Conservation (phyloP, 345 rosid species). For the Pistacia atlantica region DNA sequence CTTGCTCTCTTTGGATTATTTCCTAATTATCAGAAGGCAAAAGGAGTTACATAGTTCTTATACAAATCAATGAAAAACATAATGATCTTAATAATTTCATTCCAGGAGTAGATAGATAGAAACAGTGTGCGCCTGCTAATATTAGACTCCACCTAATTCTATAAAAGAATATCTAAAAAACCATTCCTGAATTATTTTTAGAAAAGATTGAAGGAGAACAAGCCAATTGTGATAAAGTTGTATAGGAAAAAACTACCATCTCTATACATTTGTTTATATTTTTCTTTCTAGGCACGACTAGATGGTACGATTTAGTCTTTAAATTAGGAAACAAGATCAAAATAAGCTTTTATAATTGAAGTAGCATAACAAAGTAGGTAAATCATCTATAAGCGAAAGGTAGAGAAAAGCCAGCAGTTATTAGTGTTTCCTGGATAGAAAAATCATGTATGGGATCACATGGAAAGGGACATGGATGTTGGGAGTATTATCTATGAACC, state of each 20-base stretch:
- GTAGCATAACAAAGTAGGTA: not conserved
- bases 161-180: not conserved
- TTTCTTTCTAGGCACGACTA: not conserved
- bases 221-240: not conserved
- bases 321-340: not conserved
- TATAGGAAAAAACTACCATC: not conserved
- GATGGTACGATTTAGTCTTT: not conserved
- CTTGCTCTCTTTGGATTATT: slow-evolving; percentile 66
- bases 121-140: not conserved
- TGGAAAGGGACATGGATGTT: not conserved
- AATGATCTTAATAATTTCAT: slow-evolving; percentile 1
- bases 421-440: not conserved
- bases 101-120: not conserved
- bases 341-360: not conserved
- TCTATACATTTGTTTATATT: not conserved
- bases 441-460: not conserved
- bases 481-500: not conserved
- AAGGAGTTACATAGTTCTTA: slow-evolving; percentile 4
- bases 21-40: slow-evolving; percentile 42
- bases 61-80: slow-evolving; percentile 4
- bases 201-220: not conserved
- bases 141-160: not conserved
- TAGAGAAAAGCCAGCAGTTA: slow-evolving; percentile 7
- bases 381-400: slow-evolving; percentile 7
- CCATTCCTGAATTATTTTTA: not conserved